Percentiles rank a stretch among this genome's conserved stretches.
These are phyloP conservation scores for Sphaceloma murrayae DNA, from an alignment of 2,329 filamentous ascomycete species.

Conservation along the genomic window DNA sequence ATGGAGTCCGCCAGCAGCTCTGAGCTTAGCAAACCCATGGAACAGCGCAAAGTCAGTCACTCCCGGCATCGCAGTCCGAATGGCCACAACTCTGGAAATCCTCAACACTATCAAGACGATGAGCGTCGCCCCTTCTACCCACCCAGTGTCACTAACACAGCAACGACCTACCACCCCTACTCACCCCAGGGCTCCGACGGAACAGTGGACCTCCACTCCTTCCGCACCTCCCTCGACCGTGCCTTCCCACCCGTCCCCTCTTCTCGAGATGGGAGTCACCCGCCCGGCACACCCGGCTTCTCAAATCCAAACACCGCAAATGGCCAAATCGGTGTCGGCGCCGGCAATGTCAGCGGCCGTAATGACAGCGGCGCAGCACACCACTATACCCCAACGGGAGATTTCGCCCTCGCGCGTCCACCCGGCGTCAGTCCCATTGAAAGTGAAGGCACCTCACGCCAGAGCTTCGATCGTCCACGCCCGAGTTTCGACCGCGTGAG, in stretches of 20 bases:
- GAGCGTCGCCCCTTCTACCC: constrained; percentile 90
- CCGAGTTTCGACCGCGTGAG: constrained; percentile 84
- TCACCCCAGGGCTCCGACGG: constrained; percentile 91
- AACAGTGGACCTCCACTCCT: constrained; percentile 65
- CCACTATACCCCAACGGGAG: background rate
- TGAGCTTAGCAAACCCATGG: constrained; percentile 39
- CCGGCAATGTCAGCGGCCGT: background rate
- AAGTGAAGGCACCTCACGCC: background rate
- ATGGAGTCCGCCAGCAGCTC: constrained; percentile 50
- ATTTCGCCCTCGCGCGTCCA: constrained; percentile 7
- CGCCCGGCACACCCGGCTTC: constrained; percentile 8
- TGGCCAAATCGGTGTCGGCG: background rate
- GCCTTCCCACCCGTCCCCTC: constrained; percentile 31
- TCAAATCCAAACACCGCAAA: background rate
- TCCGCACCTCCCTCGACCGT: constrained; percentile 32
- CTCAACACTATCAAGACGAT: constrained; percentile 38
- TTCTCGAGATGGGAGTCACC: background rate
- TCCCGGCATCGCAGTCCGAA: constrained; percentile 47
- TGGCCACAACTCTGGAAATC: too few relatives aligned
- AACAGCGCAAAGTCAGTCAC: constrained; percentile 47
- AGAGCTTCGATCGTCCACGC: constrained; percentile 49
- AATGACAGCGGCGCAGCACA: background rate
- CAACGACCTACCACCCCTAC: constrained; percentile 66
- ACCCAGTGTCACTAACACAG: constrained; percentile 70
- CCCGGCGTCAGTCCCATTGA: constrained; percentile 12